These are phyloP conservation scores for Stephanodiscus minutulus DNA, from an alignment of 108 stramenopile species.

Conservation along the genomic window DNA sequence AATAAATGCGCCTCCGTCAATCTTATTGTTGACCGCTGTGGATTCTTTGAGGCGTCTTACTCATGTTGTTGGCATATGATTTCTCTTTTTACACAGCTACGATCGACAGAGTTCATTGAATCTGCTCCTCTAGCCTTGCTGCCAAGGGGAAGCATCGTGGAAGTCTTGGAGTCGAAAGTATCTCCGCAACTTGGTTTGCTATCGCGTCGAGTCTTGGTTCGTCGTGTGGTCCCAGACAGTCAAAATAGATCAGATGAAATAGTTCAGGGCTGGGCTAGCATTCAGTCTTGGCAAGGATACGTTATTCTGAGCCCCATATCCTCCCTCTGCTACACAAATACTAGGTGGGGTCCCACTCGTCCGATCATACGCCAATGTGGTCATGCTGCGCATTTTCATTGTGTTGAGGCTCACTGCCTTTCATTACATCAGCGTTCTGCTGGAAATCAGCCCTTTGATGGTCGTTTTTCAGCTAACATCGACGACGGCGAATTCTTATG, in stretches of 20 bases:
- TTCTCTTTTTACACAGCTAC: conserved; percentile 49
- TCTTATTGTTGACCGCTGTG: conserved; percentile 2
- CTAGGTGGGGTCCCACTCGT: conserved; percentile 84
- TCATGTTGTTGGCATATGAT: not conserved
- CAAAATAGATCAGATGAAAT: conserved; percentile 33
- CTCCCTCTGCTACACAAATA: conserved; percentile 76
- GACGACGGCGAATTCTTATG: conserved; percentile 93
- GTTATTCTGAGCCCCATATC: conserved; percentile 81
- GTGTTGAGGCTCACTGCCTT: conserved; percentile 90
- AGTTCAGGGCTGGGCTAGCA: conserved; percentile 82
- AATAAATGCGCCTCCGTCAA: conserved; percentile 19
- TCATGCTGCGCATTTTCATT: conserved; percentile 94
- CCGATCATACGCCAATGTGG: conserved; percentile 91
- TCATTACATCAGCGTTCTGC: conserved; percentile 86
- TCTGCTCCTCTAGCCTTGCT: conserved; percentile 78
- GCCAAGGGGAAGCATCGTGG: conserved; percentile 80
- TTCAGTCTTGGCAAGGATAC: conserved; percentile 86
- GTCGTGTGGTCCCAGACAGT: conserved; percentile 47
- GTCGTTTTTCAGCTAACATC: conserved; percentile 90
- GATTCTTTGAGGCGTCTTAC: not conserved
- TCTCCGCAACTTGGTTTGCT: conserved; percentile 75
- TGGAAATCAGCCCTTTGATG: conserved; percentile 87
- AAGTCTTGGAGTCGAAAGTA: conserved; percentile 62
- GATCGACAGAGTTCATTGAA: conserved; percentile 82
- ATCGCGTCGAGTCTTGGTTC: conserved; percentile 81